A percentile compares a stretch with the other conserved stretches of the same genome.
Conservation (phyloP, 768 basidiomycete genomes). For the Russula dissimulans region DNA sequence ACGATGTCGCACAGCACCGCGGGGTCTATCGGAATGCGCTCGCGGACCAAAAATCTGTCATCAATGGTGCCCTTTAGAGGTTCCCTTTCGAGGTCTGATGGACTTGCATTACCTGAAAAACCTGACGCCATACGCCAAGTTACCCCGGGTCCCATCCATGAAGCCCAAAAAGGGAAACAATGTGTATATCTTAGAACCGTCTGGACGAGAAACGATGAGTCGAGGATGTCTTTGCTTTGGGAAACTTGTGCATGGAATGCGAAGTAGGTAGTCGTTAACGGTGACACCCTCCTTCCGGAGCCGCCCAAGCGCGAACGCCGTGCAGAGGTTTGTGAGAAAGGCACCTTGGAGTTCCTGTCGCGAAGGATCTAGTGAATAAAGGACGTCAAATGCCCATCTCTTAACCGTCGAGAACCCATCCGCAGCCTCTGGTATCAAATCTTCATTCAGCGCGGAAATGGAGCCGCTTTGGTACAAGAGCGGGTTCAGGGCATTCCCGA, state of each 20-base stretch:
- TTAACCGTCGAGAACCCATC: conserved; percentile 31
- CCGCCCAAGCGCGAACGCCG: conserved; percentile 28
- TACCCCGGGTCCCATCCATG: conserved; percentile 24
- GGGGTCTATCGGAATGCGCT: conserved; percentile 33
- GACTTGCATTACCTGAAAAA: conserved; percentile 11
- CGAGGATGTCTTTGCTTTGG: background rate
- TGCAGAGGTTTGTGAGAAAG: conserved; percentile 36
- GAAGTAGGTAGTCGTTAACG: background rate
- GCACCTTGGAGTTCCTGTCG: background rate
- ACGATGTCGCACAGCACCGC: conserved; percentile 42
- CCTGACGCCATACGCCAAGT: conserved; percentile 34
- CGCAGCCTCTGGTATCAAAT: conserved; percentile 32
- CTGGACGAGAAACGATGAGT: background rate
- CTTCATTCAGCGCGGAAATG: conserved; percentile 27
- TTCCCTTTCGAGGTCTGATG: background rate
- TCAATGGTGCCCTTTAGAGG: background rate
- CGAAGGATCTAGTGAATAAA: conserved; percentile 29
- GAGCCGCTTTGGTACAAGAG: conserved; percentile 40
- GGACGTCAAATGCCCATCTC: conserved; percentile 37
- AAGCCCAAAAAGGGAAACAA: conserved; percentile 4
- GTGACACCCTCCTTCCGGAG: conserved; percentile 4
- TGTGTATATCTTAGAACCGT: background rate
- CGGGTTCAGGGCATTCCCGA: conserved; percentile 46
- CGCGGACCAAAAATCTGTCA: conserved; percentile 37
- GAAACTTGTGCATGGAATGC: background rate